Evolutionary conservation across 2,329 filamentous ascomycete species (phyloP).

Genomic region (Apiospora malaysiana): DNA sequence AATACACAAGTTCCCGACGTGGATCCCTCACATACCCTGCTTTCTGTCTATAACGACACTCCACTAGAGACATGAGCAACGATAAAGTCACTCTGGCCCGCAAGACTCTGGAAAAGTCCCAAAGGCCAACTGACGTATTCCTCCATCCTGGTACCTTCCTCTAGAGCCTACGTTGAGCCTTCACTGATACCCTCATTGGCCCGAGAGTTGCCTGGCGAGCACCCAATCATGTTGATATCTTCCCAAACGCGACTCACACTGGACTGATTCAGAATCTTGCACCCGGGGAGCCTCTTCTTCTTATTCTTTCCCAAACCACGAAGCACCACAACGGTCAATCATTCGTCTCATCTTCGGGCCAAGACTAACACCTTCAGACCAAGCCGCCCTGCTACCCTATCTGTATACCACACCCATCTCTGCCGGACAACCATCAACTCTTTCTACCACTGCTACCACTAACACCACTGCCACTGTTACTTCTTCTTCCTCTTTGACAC

Average conservation of each 20-base stretch:
- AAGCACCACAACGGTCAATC: conserved; percentile 32
- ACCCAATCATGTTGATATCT: conserved; percentile 54
- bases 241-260: conserved; percentile 49
- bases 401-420: conserved; percentile 24
- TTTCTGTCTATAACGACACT: conserved; percentile 38
- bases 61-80: conserved; percentile 46
- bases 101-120: conserved; percentile 43
- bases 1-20: conserved; percentile 45
- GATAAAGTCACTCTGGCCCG: conserved; percentile 44
- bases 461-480: not conserved
- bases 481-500: not conserved
- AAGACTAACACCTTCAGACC: conserved; percentile 5
- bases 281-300: conserved; percentile 36
- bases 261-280: conserved; percentile 44
- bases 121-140: conserved; percentile 47
- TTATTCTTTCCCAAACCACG: conserved; percentile 36
- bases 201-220: conserved; percentile 37
- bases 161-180: conserved; percentile 28
- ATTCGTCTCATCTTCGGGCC: conserved; percentile 19
- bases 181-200: conserved; percentile 48
- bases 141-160: conserved; percentile 37
- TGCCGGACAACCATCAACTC: not conserved
- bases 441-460: not conserved
- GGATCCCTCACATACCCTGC: conserved; percentile 41
- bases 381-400: conserved; percentile 24